A percentile compares a stretch with the other conserved stretches of the same genome.
Evolutionary conservation across 164 flowering plant species (phyloP).

Genomic region (Akebia trifoliata): DNA sequence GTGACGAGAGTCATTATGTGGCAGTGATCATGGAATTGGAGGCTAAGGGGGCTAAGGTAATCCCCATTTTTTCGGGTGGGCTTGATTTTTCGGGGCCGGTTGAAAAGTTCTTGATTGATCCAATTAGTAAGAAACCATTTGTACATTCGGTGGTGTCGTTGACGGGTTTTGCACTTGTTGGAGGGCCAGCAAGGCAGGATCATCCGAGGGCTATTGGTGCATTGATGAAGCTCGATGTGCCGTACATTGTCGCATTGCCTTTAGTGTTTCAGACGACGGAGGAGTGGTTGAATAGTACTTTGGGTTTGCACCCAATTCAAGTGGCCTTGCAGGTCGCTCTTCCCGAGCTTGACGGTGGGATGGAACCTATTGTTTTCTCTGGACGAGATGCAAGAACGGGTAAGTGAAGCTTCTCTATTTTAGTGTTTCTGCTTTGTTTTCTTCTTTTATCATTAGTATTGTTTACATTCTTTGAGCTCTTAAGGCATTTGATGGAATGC

Average conservation of each 20-base stretch:
- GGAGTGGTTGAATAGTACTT: conserved; percentile 92
- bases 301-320: conserved; percentile 98
- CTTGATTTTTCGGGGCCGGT: conserved; percentile 95
- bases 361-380: conserved; percentile 96
- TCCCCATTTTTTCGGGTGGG: conserved; percentile 95
- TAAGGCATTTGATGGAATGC: neutral
- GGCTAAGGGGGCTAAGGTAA: conserved; percentile 89
- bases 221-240: conserved; percentile 88
- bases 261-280: conserved; percentile 98
- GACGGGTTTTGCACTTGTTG: conserved; percentile 96
- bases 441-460: neutral
- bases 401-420: conserved; percentile 22
- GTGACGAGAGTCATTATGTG: conserved; percentile 96
- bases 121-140: conserved; percentile 72
- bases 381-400: conserved; percentile 97
- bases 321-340: conserved; percentile 98
- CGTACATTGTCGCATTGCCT: conserved; percentile 92
- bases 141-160: conserved; percentile 75
- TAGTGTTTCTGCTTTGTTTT: neutral
- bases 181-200: conserved; percentile 99
- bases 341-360: conserved; percentile 97
- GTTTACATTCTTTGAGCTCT: neutral
- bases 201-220: conserved; percentile 96
- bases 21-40: conserved; percentile 99
- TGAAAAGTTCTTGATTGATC: conserved; percentile 73